A percentile compares a stretch with the other conserved stretches of the same genome.
These are phyloP conservation scores for Seminavis robusta DNA, from an alignment of 108 stramenopile genomes.

Conservation along the genomic window DNA sequence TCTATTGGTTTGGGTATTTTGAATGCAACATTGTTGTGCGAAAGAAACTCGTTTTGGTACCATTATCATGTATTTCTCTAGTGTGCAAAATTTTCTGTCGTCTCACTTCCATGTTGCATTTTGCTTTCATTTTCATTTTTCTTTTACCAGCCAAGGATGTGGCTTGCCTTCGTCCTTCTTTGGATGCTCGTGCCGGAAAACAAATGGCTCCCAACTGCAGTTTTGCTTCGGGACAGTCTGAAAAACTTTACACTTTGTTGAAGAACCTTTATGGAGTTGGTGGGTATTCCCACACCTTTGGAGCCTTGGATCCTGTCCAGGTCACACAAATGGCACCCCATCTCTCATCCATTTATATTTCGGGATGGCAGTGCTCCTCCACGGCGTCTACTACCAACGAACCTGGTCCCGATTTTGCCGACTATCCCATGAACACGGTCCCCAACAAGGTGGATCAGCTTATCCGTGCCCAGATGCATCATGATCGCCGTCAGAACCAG, in stretches of 20 bases:
- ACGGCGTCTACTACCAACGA: conserved; percentile 93
- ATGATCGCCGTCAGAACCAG: conserved; percentile 90
- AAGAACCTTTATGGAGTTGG: conserved; percentile 55
- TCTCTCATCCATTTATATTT: conserved; percentile 85
- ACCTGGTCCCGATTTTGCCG: conserved; percentile 83
- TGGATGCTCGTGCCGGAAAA: conserved; percentile 36
- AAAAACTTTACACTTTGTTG: conserved; percentile 67
- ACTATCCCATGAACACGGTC: conserved; percentile 88
- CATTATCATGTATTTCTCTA: background rate
- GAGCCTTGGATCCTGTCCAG: conserved; percentile 95
- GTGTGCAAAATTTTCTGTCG: background rate
- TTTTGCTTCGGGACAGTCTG: conserved; percentile 58
- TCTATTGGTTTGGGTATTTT: background rate
- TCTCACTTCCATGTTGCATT: background rate
- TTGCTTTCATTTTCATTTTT: background rate
- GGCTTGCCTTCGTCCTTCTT: conserved; percentile 75
- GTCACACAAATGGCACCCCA: conserved; percentile 94
- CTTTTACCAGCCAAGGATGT: conserved; percentile 61
- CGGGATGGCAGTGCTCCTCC: conserved; percentile 93
- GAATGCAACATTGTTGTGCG: background rate
- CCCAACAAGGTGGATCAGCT: conserved; percentile 94
- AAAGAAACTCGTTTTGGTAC: background rate
- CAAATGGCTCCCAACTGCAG: conserved; percentile 44
- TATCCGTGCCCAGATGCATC: conserved; percentile 89
- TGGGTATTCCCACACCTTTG: conserved; percentile 93